A percentile compares a stretch with the other conserved stretches of the same genome.
Conservation (phyloP, 1,284 basidiomycete genomes). For the Sanghuangporus sanghuang region DNA sequence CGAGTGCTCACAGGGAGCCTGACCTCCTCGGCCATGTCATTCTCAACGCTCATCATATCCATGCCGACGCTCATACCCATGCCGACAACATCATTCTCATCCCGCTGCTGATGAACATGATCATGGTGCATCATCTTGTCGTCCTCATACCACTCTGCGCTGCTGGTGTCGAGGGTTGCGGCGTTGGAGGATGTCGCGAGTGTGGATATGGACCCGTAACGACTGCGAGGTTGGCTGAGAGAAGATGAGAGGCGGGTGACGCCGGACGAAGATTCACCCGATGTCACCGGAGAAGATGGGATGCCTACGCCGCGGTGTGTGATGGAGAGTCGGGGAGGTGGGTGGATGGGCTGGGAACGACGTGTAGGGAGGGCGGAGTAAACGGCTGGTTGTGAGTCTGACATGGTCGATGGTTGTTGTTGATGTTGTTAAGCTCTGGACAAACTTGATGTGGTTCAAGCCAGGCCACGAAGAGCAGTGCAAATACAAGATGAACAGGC, state of each 20-base stretch:
- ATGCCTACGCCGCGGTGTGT: background rate
- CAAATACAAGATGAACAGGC: background rate
- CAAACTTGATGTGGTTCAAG: background rate
- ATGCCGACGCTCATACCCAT: background rate
- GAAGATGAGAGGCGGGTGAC: conserved; percentile 1
- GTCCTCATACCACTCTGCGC: conserved; percentile 13
- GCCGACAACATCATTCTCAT: background rate
- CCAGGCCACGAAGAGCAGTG: background rate
- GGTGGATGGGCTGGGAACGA: background rate
- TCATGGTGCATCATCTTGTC: conserved; percentile 2
- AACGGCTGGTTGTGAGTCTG: background rate
- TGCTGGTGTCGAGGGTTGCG: background rate
- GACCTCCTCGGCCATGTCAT: background rate
- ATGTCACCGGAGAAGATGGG: conserved; percentile 14
- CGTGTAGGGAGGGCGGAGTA: background rate
- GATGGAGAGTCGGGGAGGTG: conserved; percentile 6
- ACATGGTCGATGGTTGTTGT: background rate
- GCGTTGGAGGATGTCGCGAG: conserved; percentile 16
- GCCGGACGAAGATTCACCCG: conserved; percentile 15
- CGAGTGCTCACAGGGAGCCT: conserved; percentile 26
- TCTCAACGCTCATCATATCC: background rate
- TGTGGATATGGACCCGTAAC: conserved; percentile 17
- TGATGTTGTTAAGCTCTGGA: background rate
- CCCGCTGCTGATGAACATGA: background rate
- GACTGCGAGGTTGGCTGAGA: background rate